Base-by-base conservation (phyloP, 306 rosid species). In the Neltuma alba region DNA sequence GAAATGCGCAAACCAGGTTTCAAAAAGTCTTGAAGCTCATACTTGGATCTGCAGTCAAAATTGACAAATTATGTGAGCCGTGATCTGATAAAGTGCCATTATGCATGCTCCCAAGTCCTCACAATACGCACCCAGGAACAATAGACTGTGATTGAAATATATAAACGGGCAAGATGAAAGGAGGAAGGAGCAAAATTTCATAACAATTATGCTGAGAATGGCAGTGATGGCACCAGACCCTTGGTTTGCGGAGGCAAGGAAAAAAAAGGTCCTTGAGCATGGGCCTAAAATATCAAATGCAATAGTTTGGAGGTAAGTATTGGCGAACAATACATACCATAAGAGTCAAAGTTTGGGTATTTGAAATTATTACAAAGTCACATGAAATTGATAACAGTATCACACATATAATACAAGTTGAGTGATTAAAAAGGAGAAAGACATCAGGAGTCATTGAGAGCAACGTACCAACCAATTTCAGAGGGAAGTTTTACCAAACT, bases 1-100 rank as follows among this genome's bases (percentile, higher is more conserved):
- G 84, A 48, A 81, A 96, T 96, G 80, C 99, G 93, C 92, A 96
- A 82, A 85, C 93, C 88, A n/a, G 99, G 96, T 84, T 96, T 96
- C 88, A 96, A 83, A 85, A 96, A 96, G 60, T 85, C 94, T 85
- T 96, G 99, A 70, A 73, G 68, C 86, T 96, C 99, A 85, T 96
- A 96, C 78, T 96, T 96, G 64, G 96, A 86, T 87, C 99, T 96
- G 83, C 76, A 85, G 36, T 41, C 79, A 78, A 79, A 71, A 84
- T 68, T 47, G 79, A 41, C 73, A 62, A 79, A 36, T 76, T 77
- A 76, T 63, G 68, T 48, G 52, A 57, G 80, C 69, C 44, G 34
- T 67, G 76, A 74, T 70, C 37, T 68, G 33, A 76, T 1, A 47
- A 48, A 21, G 54, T 82, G 76, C 67, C 78, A 70, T 60, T 13